These are phyloP conservation scores for Polychytrium aggregatum DNA, from an alignment of 192 early-diverging fungal species.

Conservation along the genomic window DNA sequence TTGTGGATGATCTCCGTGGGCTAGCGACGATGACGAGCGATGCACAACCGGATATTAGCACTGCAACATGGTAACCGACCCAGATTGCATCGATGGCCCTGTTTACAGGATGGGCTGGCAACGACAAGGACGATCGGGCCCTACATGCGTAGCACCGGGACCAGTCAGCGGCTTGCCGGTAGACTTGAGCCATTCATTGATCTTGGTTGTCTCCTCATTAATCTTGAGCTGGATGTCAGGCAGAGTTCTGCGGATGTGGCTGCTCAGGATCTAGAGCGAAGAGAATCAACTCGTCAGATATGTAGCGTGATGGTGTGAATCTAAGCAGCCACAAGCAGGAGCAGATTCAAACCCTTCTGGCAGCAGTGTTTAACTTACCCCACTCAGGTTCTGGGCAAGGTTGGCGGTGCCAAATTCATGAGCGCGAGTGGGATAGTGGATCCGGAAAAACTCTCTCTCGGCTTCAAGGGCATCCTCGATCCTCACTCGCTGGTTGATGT, in stretches of 20 bases:
- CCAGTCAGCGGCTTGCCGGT: slow-evolving; percentile 87
- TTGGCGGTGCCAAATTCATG: slow-evolving; percentile 98
- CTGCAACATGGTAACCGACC: too few species aligned
- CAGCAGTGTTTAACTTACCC: slow-evolving; percentile 37
- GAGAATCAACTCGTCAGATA: too few species aligned
- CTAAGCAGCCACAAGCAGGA: too few species aligned
- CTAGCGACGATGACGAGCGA: slow-evolving; percentile 7
- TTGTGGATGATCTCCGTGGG: slow-evolving; percentile 85
- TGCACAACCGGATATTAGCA: too few species aligned
- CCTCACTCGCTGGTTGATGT: slow-evolving; percentile 87
- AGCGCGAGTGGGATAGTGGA: slow-evolving; percentile 93
- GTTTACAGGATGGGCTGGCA: too few species aligned
- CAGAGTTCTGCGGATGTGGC: slow-evolving; percentile 95
- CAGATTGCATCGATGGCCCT: too few species aligned
- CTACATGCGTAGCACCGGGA: slow-evolving; percentile 46
- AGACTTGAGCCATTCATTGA: slow-evolving; percentile 71
- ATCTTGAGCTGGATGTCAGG: slow-evolving; percentile 99
- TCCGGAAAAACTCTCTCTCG: slow-evolving; percentile 89
- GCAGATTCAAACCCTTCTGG: too few species aligned
- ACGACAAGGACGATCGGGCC: too few species aligned
- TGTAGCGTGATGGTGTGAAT: too few species aligned
- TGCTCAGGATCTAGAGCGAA: slow-evolving; percentile 78
- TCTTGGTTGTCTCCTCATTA: slow-evolving; percentile 67
- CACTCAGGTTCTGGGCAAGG: slow-evolving; percentile 89
- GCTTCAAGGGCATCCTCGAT: slow-evolving; percentile 79